phyloP scores from a whole-genome alignment of 495 filamentous ascomycete species.

The Penicillium crystallinum region DNA sequence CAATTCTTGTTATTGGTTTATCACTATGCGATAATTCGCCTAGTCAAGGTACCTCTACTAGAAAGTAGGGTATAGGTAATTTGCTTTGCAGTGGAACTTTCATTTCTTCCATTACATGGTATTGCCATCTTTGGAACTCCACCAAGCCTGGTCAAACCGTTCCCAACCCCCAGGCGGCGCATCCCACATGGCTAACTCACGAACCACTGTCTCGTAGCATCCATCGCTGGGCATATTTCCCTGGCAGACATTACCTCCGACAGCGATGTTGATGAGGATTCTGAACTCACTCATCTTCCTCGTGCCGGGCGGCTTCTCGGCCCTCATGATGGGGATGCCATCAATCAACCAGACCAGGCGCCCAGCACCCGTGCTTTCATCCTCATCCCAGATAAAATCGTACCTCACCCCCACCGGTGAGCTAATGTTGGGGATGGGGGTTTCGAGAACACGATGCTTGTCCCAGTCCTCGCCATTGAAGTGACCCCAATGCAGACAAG shows the following conservation, averaged over 20 bases:
- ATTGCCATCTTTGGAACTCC: constrained; percentile 22
- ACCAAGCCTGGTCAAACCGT: constrained; percentile 23
- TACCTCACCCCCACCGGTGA: constrained; percentile 21
- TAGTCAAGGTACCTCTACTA: too few relatives aligned
- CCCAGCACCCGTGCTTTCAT: constrained; percentile 20
- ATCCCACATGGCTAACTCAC: constrained; percentile 28
- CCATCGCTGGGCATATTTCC: constrained; percentile 26
- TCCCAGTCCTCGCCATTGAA: constrained; percentile 26
- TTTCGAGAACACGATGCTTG: constrained; percentile 28
- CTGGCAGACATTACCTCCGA: constrained; percentile 29
- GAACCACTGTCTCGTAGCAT: constrained; percentile 24
- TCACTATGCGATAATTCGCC: too few relatives aligned
- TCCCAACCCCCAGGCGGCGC: constrained; percentile 25
- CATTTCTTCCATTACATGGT: constrained; percentile 20
- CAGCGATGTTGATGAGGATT: constrained; percentile 27
- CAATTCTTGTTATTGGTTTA: too few relatives aligned
- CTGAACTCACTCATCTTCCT: constrained; percentile 28
- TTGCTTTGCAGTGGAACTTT: constrained; percentile 8
- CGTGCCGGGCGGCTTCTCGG: constrained; percentile 26
- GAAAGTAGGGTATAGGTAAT: constrained; percentile 13
- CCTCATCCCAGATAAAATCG: constrained; percentile 28
- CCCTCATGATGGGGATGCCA: constrained; percentile 23
- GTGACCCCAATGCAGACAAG: constrained; percentile 28
- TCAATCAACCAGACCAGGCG: constrained; percentile 28
- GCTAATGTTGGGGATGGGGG: constrained; percentile 23